These are phyloP conservation scores for Boletellus emodensis DNA, from an alignment of 768 basidiomycete species.

Conservation along the genomic window DNA sequence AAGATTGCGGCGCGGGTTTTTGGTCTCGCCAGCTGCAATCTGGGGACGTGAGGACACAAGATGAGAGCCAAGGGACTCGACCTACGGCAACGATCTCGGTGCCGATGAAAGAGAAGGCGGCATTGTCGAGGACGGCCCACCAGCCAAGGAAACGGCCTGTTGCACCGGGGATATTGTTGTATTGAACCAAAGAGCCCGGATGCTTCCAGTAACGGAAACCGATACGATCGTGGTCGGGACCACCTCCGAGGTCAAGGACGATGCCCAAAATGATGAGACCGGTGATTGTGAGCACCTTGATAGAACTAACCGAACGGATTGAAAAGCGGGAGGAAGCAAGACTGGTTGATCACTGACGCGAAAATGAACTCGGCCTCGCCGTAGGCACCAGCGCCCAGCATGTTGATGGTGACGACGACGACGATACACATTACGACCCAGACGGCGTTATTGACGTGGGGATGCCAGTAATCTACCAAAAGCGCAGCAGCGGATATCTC, in stretches of 20 bases:
- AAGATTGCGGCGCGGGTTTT: slow-evolving; percentile 73
- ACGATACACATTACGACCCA: slow-evolving; percentile 79
- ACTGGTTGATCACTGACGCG: slow-evolving; percentile 41
- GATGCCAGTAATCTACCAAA: slow-evolving; percentile 71
- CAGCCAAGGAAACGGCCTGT: slow-evolving; percentile 75
- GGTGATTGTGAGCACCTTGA: slow-evolving; percentile 84
- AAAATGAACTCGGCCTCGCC: slow-evolving; percentile 87
- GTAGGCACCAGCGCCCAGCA: slow-evolving; percentile 73
- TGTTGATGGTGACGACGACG: slow-evolving; percentile 72
- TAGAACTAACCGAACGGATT: slow-evolving; percentile 41
- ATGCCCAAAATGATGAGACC: slow-evolving; percentile 68
- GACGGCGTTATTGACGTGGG: slow-evolving; percentile 54
- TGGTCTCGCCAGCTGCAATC: slow-evolving; percentile 89
- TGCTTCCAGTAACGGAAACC: slow-evolving; percentile 71
- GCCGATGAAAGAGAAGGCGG: slow-evolving; percentile 91
- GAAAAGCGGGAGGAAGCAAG: neutral
- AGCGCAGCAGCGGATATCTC: slow-evolving; percentile 52
- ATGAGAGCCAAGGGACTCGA: slow-evolving; percentile 3
- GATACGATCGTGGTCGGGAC: slow-evolving; percentile 71
- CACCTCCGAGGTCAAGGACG: slow-evolving; percentile 84
- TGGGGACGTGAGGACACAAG: slow-evolving; percentile 24
- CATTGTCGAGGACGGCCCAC: slow-evolving; percentile 74
- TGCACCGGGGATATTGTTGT: slow-evolving; percentile 53
- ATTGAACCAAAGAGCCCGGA: slow-evolving; percentile 87
- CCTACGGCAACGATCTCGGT: slow-evolving; percentile 90